Percentiles rank a stretch among this genome's conserved stretches.
Evolutionary conservation across 2,329 filamentous ascomycete species (phyloP).

Genomic region (Diaporthe longicolla): DNA sequence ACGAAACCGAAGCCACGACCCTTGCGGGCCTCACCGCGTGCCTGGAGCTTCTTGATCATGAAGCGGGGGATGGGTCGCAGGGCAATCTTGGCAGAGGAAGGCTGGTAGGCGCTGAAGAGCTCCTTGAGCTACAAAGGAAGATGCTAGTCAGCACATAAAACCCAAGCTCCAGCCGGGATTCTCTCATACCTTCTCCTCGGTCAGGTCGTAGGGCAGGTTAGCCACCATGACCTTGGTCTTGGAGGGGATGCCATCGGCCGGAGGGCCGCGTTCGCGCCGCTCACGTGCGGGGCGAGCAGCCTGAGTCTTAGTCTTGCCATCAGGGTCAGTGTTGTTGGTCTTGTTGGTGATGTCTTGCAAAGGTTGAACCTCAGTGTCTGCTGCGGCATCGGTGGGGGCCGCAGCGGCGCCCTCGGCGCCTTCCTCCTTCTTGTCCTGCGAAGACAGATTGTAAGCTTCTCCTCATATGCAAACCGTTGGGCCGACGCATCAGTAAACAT

Average conservation of each 20-base stretch:
- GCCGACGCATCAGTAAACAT: slow-evolving; percentile 51
- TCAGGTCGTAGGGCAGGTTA: slow-evolving; percentile 98
- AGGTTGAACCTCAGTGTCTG: slow-evolving; percentile 68
- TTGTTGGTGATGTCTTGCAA: slow-evolving; percentile 74
- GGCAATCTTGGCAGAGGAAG: slow-evolving; percentile 96
- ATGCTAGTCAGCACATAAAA: slow-evolving; percentile 17
- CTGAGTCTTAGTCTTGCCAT: slow-evolving; percentile 70
- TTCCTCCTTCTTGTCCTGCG: slow-evolving; percentile 63
- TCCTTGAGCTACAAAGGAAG: slow-evolving; percentile 84
- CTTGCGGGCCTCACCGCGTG: slow-evolving; percentile 97
- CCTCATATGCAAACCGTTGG: not conserved
- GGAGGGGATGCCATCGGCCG: slow-evolving; percentile 96
- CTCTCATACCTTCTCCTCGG: slow-evolving; percentile 88
- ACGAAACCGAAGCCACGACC: slow-evolving; percentile 99
- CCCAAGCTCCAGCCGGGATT: slow-evolving; percentile 33
- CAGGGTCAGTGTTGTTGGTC: slow-evolving; percentile 67
- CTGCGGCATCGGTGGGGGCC: slow-evolving; percentile 61
- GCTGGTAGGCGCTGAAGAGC: slow-evolving; percentile 93
- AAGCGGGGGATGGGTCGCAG: slow-evolving; percentile 98
- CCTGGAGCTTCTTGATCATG: slow-evolving; percentile 99
- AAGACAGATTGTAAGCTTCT: slow-evolving; percentile 42
- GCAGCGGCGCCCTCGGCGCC: slow-evolving; percentile 63
- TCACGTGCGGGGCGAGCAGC: slow-evolving; percentile 69
- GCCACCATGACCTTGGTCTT: slow-evolving; percentile 99
- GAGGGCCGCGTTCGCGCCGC: slow-evolving; percentile 88